Evolutionary conservation across 768 basidiomycete genomes (phyloP), one percentile per base, ranked within the genome.

Genomic region (Trametes elegans): DNA sequence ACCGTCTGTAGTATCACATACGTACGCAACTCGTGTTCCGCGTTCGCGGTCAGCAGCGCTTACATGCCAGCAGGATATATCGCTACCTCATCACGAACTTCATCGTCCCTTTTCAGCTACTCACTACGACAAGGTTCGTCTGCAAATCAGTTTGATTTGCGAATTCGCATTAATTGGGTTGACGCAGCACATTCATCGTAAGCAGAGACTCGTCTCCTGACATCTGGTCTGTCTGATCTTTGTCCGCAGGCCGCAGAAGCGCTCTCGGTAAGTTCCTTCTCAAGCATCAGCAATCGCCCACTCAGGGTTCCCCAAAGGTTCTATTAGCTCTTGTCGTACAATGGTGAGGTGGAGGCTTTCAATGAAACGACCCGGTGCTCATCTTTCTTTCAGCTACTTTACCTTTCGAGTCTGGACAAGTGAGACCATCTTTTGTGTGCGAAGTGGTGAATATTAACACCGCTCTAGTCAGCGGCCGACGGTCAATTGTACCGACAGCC

Each of bases 1-100:
- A 27, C 35, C 1, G 13, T 19, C 23, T 29, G 0, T 50, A 66
- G 64, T 64, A 34, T 64, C 65, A 1, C 65, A 62, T 44, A 66
- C 62, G 63, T 63, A 19, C 34, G 62, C 13, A 48, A 13, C 3
- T 16, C 26, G 19, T 9, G 2, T 16, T 32, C 1, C 13, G 9
- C 14, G 24, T 19, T 13, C 3, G 2, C 16, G 21, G n/a, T n/a
- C n/a, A 11, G 29, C 14, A 8, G 5, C 3, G 0, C 21, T 38
- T 7, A 41, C 21, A 21, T 28, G 8, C 24, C 3, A n/a, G 6
- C 45, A 65, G 64, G 13, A 48, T 62, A 40, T 66, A 66, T 43
- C 59, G 35, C 45, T 66, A 60, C 48, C 44, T 66, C 9, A 62
- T 66, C 31, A 63, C 62, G 18, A 53, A 58, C 41, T 66, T 66